Evolutionary conservation across 1,139 yeast genomes (phyloP).

Genomic region (Wickerhamomyces sp.): DNA sequence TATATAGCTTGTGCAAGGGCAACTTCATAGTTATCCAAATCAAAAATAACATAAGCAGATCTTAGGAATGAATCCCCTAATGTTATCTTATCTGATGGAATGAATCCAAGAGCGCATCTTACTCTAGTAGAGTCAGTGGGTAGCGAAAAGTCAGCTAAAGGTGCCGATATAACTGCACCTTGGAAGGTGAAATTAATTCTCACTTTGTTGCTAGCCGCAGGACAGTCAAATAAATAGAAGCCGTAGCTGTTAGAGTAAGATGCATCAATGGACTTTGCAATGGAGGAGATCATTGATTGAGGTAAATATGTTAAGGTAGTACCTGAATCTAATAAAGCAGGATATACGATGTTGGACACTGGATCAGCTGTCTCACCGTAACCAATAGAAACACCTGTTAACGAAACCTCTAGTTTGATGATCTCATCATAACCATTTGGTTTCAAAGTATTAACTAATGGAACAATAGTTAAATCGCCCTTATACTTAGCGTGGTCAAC

Average conservation of each 20-base stretch:
- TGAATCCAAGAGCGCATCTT: slow-evolving; percentile 33
- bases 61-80: slow-evolving; percentile 76
- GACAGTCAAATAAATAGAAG: slow-evolving; percentile 17
- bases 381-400: slow-evolving; percentile 34
- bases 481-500: slow-evolving; percentile 49
- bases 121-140: slow-evolving; percentile 8
- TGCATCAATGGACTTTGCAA: slow-evolving; percentile 39
- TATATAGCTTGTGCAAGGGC: slow-evolving; percentile 47
- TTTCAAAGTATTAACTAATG: slow-evolving; percentile 35
- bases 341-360: slow-evolving; percentile 24
- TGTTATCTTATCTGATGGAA: slow-evolving; percentile 31
- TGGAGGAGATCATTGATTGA: slow-evolving; percentile 29
- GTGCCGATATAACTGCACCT: slow-evolving; percentile 40
- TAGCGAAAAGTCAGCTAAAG: slow-evolving; percentile 15
- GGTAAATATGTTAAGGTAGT: slow-evolving; percentile 59
- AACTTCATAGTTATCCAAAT: slow-evolving; percentile 23
- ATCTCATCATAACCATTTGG: slow-evolving; percentile 21
- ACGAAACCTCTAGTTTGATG: slow-evolving; percentile 42
- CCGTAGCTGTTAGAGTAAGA: slow-evolving; percentile 25
- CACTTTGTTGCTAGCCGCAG: slow-evolving; percentile 29
- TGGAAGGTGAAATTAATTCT: slow-evolving; percentile 46
- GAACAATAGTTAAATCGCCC: slow-evolving; percentile 43
- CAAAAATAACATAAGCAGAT: slow-evolving; percentile 60
- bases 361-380: slow-evolving; percentile 26
- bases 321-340: slow-evolving; percentile 65